Evolutionary conservation across 129 eudicot species (phyloP), one percentile per base, ranked within the genome.

Genomic region (Saussurea involucrata): DNA sequence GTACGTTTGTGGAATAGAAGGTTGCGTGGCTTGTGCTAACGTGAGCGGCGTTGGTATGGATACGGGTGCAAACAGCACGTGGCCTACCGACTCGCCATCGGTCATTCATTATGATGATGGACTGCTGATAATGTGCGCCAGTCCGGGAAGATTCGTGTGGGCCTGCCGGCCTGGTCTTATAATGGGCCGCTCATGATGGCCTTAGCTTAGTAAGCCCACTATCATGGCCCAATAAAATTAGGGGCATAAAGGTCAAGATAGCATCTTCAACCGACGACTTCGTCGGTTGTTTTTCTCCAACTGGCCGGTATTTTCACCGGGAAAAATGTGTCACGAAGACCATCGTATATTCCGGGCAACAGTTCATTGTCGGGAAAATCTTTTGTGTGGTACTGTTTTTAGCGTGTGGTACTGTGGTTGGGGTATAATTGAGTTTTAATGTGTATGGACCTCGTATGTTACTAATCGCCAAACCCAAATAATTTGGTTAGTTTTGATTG

Each of bases 11-110:
- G 32, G 44, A 24, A 27, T 36, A 10, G 24, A 18, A 27, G 75
- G 9, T 17, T 24, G 27, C 40, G 80, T 76, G 73, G 24, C 2
- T n/a, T 66, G 46, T n/a, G 78, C 78, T 80, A 80, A 74, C 71
- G 84, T 80, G 75, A 80, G 79, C 79, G 64, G 63, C 40, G 60
- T 33, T 81, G 73, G 68, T 64, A 32, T 66, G 66, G 83, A 82
- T 83, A 83, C 64, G 71, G 83, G 86, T 67, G 83, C 79, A 67
- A 42, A 37, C 24, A 83, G 66, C 86, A 83, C 80, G 83, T 73
- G 86, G 79, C 83, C 66, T 73, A 78, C 86, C 86, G 80, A 78
- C 83, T 78, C 80, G 73, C 77, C 67, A 77, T 77, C 84, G 79
- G 75, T 80, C 63, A 65, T 73, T 29, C 20, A 8, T 5, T 18